phyloP scores from a whole-genome alignment of 225 moss, liverwort and hornwort species.

The Straminergon stramineum region DNA sequence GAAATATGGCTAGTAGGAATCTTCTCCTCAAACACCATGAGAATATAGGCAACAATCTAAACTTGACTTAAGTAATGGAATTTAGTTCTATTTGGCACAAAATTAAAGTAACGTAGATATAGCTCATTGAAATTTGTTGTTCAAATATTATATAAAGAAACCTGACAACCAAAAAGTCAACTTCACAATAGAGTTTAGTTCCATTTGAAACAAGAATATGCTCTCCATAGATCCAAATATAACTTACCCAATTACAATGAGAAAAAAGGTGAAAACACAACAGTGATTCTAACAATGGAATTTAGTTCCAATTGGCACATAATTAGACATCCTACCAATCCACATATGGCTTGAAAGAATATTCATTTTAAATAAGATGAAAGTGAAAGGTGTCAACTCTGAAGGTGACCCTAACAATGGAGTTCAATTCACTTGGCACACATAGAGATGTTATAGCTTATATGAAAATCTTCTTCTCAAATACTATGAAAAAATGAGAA shows the following conservation, averaged over 20 bases:
- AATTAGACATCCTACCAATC: too few relatives aligned
- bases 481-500: background rate
- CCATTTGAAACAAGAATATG: background rate
- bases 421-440: too few relatives aligned
- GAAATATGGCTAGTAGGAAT: background rate
- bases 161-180: background rate
- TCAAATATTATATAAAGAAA: background rate
- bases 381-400: too few relatives aligned
- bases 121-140: background rate
- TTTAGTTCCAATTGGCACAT: too few relatives aligned
- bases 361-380: too few relatives aligned
- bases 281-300: too few relatives aligned
- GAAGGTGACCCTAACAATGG: too few relatives aligned
- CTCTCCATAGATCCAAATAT: background rate
- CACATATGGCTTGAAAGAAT: too few relatives aligned
- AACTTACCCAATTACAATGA: background rate
- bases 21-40: background rate
- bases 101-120: background rate
- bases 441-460: too few relatives aligned
- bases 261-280: too few relatives aligned
- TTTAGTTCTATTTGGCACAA: background rate
- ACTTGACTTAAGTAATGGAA: accelerated
- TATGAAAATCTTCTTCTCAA: too few relatives aligned
- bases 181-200: background rate
- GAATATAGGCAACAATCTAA: background rate